Conservation (phyloP, 345 rosid species). For the Populus tremula region DNA sequence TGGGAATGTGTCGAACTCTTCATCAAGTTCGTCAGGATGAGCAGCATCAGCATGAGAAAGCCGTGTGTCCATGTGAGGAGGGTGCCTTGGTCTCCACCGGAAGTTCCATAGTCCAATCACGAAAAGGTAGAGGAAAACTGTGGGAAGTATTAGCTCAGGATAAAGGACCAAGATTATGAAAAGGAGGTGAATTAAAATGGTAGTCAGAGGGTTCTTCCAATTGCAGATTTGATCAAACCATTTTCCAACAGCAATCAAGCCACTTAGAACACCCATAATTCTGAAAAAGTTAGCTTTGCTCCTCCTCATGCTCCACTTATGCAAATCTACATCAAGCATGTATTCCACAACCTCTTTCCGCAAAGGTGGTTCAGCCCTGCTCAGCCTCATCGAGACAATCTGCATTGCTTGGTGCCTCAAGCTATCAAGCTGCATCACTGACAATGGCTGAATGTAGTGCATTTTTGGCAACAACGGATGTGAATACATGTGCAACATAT, state of each 20-base stretch:
- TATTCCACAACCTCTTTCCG: conserved; percentile 31
- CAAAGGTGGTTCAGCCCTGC: conserved; percentile 31
- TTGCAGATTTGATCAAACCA: conserved; percentile 37
- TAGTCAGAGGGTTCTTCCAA: conserved; percentile 32
- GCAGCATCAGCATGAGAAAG: conserved; percentile 27
- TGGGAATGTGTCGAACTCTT: conserved; percentile 30
- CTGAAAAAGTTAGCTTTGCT: conserved; percentile 37
- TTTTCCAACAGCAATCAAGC: conserved; percentile 27
- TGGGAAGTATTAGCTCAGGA: conserved; percentile 31
- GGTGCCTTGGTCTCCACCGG: conserved; percentile 28
- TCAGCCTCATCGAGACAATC: conserved; percentile 28
- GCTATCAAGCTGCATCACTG: conserved; percentile 32
- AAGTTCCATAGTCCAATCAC: conserved; percentile 31
- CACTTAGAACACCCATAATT: conserved; percentile 25
- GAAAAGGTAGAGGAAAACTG: conserved; percentile 31
- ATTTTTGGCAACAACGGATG: conserved; percentile 33
- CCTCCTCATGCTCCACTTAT: conserved; percentile 39
- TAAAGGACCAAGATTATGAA: conserved; percentile 31
- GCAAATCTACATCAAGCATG: conserved; percentile 34
- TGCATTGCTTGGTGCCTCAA: conserved; percentile 34
- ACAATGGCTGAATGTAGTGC: conserved; percentile 35
- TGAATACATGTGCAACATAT: conserved; percentile 34
- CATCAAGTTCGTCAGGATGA: conserved; percentile 32
- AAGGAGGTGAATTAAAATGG: conserved; percentile 29
- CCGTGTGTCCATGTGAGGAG: conserved; percentile 30